Base-by-base conservation (phyloP, 805 yeast genomes). In the Hermanozyma aechmeae region DNA sequence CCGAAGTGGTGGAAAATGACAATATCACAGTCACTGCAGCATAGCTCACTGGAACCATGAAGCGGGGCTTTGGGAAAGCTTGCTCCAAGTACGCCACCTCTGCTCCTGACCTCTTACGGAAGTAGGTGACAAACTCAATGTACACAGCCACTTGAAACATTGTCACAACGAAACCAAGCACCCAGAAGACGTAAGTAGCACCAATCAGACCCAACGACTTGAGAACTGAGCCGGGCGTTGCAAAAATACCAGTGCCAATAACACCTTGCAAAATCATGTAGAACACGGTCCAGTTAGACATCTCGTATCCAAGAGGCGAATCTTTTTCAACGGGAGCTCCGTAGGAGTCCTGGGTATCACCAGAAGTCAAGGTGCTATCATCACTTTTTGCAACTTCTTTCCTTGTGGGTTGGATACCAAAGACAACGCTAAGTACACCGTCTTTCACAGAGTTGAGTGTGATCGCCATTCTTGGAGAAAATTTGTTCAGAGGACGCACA, bases 181-280 rank as follows among this genome's bases (percentile, higher is more conserved):
- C 40, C 70, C 71, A 65, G n/a, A 65, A 43, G 4, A 65, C 54
- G 29, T 63, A 65, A 4, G 63, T 42, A 8, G 65, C 57, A 18
- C 71, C 71, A 25, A 65, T 41, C 1, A 66, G 58, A 1, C 70
- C 69, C 30, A 61, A 51, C 2, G 63, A 52, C n/a, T 45, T 48
- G n/a, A 66, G 64, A 33, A 79, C 66, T 2, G 73, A 61, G 3
- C 77, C 71, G 4, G 86, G 82, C 0, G 81, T 76, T 9, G 80
- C 73, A 48, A 79, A 79, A 27, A 79, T 77, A 53, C 86, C 86
- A 0, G 86, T 79, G 38, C 87, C 87, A 25, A 79, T 63, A 59
- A 79, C 72, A 40, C 86, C 73, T 39, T 77, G 79, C 42, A 78
- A 61, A 32, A 77, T 72, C 33, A 77, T 56, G 29, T 79, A 79